Evolutionary conservation across 2,329 filamentous ascomycete species (phyloP), one percentile per base, ranked within the genome.

Genomic region (Pseudocercospora macadamiae): DNA sequence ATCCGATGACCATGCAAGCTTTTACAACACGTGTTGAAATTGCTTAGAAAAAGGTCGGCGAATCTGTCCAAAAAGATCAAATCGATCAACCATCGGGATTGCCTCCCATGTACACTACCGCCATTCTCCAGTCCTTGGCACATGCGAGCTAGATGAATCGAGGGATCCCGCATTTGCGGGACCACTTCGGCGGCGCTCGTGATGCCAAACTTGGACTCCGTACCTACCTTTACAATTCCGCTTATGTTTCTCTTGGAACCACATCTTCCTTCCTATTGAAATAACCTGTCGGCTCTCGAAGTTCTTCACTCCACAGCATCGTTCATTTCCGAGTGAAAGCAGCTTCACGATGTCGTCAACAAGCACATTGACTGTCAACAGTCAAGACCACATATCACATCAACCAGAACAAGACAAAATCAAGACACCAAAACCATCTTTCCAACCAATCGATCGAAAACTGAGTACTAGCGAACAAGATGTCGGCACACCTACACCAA

Each of bases 401-500:
- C 4, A 37, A n/a, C n/a, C 34, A 37, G 2, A 37, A 16, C 34
- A 37, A 37, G 34, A 37, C 12, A 14, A 14, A 3, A 37, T 45
- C 54, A 21, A 51, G 34, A 49, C 44, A 12, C 54, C 54, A 1
- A 21, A 26, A 9, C 54, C 44, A 51, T 36, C 30, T 4, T 56
- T 49, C 23, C 54, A 56, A 39, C 54, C 54, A 1, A 26, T 48
- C 18, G 48, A 14, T 7, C 44, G 45, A n/a, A 10, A 6, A 37
- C 54, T 56, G 8, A 28, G n/a, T 10, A 28, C 16, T n/a, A 23
- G 25, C n/a, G 4, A 37, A 37, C n/a, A 48, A 47, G 8, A 14
- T 23, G 18, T 23, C 19, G 8, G 26, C 23, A 8, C 44, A 19
- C 3, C 44, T n/a, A 4, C 8, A 26, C 19, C 23, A 48, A 28